Evolutionary conservation across 2,329 filamentous ascomycete genomes (phyloP), one percentile per base, ranked within the genome.

Genomic region (Xylariaceae sp.): DNA sequence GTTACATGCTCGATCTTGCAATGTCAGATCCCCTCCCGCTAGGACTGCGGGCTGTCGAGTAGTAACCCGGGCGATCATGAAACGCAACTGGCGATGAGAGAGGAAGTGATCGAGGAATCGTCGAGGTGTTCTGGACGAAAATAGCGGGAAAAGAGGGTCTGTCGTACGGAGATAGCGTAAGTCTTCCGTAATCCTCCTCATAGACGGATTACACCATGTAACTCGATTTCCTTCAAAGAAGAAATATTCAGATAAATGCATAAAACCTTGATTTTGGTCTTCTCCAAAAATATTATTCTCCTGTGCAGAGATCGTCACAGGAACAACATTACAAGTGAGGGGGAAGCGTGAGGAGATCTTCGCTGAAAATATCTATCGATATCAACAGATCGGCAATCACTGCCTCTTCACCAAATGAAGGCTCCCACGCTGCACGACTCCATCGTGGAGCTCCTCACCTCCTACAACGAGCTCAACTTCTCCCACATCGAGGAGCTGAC

Each of bases 381-480:
- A 45, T 10, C 44, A 53, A 53, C 51, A 48, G 6, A 8, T 8
- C 48, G 15, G 23, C 18, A 37, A 45, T 47, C 51, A 48, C 17
- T 34, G 13, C 37, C 23, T 49, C 11, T 9, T 3, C 37, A 11
- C 51, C 30, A 55, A 55, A 64, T 64, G 63, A 56, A 61, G 39
- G 30, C 51, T 55, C 53, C 53, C 58, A 62, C 51, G 30, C 51
- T 56, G 45, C 65, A 64, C 45, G 78, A 81, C 61, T 75, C 80
- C 10, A 72, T 82, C 59, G 71, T 68, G 18, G 78, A 82, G 59
- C 80, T 92, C 18, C 82, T 93, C 63, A 79, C 76, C 9, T 83
- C 80, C n/a, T 92, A 89, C 73, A 83, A 88, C 68, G 88, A 91
- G 65, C 81, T 92, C 57, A 93, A 93, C 69, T 73, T 79, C 58